phyloP scores from a whole-genome alignment of 768 basidiomycete species.

The Russula foetens region DNA sequence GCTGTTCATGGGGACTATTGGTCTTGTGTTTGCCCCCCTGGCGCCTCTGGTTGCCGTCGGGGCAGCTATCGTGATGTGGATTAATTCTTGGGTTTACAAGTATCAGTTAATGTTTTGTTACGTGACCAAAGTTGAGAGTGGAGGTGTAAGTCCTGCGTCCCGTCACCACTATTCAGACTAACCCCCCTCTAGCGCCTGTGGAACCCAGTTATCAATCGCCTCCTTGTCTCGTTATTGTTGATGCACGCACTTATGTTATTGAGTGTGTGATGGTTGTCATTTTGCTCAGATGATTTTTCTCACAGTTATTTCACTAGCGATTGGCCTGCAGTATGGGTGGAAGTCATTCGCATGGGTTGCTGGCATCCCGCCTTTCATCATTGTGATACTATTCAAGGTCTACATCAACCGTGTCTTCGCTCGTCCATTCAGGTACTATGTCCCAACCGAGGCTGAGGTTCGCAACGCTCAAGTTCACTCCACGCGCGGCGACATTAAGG shows the following conservation, averaged over 20 bases:
- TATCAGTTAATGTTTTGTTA: constrained; percentile 96
- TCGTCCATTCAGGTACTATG: constrained; percentile 69
- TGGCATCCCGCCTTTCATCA: constrained; percentile 78
- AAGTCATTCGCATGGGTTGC: constrained; percentile 72
- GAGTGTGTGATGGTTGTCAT: constrained; percentile 44
- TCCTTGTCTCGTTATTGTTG: constrained; percentile 66
- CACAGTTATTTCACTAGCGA: constrained; percentile 41
- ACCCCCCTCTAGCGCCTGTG: constrained; percentile 59
- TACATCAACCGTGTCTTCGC: constrained; percentile 67
- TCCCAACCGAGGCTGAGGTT: constrained; percentile 75
- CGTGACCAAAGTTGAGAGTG: constrained; percentile 82
- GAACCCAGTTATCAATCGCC: constrained; percentile 89
- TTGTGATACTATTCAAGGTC: constrained; percentile 76
- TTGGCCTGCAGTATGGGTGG: constrained; percentile 71
- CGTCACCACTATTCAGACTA: background rate
- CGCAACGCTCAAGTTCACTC: constrained; percentile 68
- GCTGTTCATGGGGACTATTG: constrained; percentile 91
- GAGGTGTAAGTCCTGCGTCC: constrained; percentile 56
- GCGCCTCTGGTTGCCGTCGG: constrained; percentile 85
- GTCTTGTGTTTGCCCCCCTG: constrained; percentile 87
- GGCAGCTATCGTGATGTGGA: constrained; percentile 81
- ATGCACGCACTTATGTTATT: constrained; percentile 87
- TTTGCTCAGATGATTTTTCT: constrained; percentile 6
- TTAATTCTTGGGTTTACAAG: constrained; percentile 84
- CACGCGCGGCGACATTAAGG: constrained; percentile 60